These are phyloP conservation scores for Ogataea paraovalis DNA, from an alignment of 805 yeast genomes.

Conservation along the genomic window DNA sequence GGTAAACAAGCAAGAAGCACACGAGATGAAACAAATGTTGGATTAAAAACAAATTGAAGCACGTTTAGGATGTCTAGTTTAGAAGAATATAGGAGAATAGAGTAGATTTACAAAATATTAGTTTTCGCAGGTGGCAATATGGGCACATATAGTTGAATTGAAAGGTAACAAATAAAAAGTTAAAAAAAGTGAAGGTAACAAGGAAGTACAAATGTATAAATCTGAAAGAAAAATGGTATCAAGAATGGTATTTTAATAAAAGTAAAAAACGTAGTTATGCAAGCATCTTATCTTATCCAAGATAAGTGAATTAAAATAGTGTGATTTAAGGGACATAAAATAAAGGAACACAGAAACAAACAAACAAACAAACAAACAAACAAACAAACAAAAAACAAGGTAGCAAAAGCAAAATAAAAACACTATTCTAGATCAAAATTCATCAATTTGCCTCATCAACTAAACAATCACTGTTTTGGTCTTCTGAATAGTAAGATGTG, in stretches of 20 bases:
- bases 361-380: too few relatives aligned
- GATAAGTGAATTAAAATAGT: neutral
- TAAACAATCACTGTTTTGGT: slow-evolving; percentile 35
- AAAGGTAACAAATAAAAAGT: neutral
- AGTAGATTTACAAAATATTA: too few relatives aligned
- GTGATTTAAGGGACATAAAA: neutral
- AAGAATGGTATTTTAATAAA: neutral
- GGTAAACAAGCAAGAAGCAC: too few relatives aligned
- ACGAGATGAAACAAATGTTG: too few relatives aligned
- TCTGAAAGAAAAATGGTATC: neutral
- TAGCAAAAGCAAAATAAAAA: neutral
- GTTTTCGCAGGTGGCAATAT: neutral
- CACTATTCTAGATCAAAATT: too few relatives aligned
- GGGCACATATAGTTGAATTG: neutral
- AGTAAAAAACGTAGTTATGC: neutral
- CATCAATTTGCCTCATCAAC: too few relatives aligned
- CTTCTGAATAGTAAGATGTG: slow-evolving; percentile 87
- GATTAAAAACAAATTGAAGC: too few relatives aligned
- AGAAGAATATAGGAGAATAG: too few relatives aligned
- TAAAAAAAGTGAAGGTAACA: neutral
- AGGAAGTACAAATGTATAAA: neutral
- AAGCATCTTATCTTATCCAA: neutral
- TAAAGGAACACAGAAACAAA: neutral
- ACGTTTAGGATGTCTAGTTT: too few relatives aligned
- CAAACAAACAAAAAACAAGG: neutral